Evolutionary conservation across 1,284 basidiomycete genomes (phyloP), one percentile per base, ranked within the genome.

Genomic region (Mycena sp.): DNA sequence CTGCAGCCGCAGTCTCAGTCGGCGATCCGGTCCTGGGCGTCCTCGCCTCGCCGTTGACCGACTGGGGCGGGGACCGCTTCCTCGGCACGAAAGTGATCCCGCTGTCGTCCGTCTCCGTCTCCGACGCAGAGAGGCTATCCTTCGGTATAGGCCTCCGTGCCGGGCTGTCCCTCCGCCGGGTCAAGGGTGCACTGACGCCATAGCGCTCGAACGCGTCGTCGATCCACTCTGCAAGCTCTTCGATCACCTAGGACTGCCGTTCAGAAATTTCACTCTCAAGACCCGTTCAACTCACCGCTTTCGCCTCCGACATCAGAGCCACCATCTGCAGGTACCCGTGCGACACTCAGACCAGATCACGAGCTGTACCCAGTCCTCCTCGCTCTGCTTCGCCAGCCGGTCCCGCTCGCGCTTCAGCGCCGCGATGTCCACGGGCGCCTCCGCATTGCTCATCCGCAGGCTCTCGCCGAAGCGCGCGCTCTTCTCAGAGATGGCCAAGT

Each of bases 291-390:
- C 82, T 68, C 70, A 82, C 94, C 59, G 85, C 85, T 67, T 82
- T 84, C 28, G 94, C 94, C 72, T 97, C 95, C 43, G 80, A 83
- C 90, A 99, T 92, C 69, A 99, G 78, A 19, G 86, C 80, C 30
- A 90, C 85, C 97, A 99, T 99, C 80, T 98, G 96, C 71, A 96
- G 85, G 79, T 96, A 98, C 29, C 95, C 95, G 76, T 96, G 94
- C 72, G 92, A 93, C 93, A 95, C 58, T 94, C 93, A 45, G 92
- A 91, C 76, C 95, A 93, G 60, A 96, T 85, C 67, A 93, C 89
- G 85, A 97, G 91, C 76, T 94, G 92, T 19, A 98, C 95, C 95
- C 96, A 98, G 74, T 99, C 96, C 60, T 94, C 92, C 67, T 96
- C 95, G 28, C 81, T 87, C 78, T 98, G 91, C 28, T 81, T 79